Evolutionary conservation across 2,329 filamentous ascomycete species (phyloP).

Genomic region (Taxawa tesnikishii): DNA sequence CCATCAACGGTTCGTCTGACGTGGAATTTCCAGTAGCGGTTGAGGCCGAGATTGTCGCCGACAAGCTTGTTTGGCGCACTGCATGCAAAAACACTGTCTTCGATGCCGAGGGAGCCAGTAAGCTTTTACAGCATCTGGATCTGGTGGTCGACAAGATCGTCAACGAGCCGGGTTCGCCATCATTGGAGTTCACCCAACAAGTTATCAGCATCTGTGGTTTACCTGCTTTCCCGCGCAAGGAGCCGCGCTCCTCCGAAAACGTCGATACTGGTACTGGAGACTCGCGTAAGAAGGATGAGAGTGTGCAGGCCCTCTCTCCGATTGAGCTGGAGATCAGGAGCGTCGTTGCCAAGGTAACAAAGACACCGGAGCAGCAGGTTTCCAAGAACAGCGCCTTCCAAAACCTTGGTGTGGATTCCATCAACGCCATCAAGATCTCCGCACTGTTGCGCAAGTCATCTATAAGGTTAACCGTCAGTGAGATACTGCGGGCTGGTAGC

Average conservation of each 20-base stretch:
- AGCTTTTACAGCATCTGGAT: conserved; percentile 49
- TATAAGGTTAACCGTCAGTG: conserved; percentile 54
- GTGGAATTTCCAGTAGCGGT: conserved; percentile 75
- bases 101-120: conserved; percentile 30
- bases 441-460: conserved; percentile 53
- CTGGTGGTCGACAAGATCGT: conserved; percentile 46
- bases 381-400: conserved; percentile 55
- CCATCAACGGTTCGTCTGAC: conserved; percentile 50
- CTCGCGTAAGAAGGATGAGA: conserved; percentile 2
- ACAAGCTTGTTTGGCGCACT: conserved; percentile 54
- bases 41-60: conserved; percentile 56
- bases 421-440: conserved; percentile 76
- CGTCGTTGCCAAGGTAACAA: conserved; percentile 45
- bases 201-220: conserved; percentile 55
- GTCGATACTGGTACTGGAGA: neutral
- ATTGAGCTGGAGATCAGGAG: conserved; percentile 29
- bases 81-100: conserved; percentile 53
- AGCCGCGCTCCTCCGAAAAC: too few species aligned
- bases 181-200: conserved; percentile 41
- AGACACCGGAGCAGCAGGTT: conserved; percentile 46
- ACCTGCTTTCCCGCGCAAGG: conserved; percentile 25
- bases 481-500: conserved; percentile 55
- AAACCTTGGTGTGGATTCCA: conserved; percentile 80
- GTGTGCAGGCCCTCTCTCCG: conserved; percentile 15
- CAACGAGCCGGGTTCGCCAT: conserved; percentile 30